These are phyloP conservation scores for Trichoderma sp. DNA, from an alignment of 2,329 filamentous ascomycete genomes.

Conservation along the genomic window DNA sequence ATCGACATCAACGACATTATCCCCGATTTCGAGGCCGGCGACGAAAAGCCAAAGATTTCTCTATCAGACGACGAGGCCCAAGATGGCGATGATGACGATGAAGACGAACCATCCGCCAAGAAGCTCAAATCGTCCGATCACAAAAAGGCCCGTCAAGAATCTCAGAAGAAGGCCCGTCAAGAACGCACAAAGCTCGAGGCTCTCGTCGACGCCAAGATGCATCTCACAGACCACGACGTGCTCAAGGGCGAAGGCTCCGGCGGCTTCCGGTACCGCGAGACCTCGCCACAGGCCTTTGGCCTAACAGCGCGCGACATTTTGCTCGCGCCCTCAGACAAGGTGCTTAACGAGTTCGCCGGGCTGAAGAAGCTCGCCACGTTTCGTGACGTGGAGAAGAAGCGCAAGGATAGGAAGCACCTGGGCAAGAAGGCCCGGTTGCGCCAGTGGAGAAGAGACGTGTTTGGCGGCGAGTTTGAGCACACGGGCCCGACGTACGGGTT, in stretches of 20 bases:
- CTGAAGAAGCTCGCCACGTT: constrained; percentile 94
- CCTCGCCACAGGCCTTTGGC: constrained; percentile 84
- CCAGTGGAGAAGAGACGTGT: constrained; percentile 73
- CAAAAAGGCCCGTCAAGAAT: constrained; percentile 56
- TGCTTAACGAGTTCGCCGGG: constrained; percentile 86
- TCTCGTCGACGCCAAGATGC: constrained; percentile 77
- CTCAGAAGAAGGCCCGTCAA: constrained; percentile 71
- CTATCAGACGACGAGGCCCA: constrained; percentile 48
- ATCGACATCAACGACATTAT: constrained; percentile 94
- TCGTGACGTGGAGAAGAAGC: constrained; percentile 85
- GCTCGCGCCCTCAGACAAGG: constrained; percentile 76
- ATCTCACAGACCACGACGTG: constrained; percentile 65
- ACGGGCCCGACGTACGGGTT: constrained; percentile 59
- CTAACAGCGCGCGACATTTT: constrained; percentile 89
- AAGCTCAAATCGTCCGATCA: constrained; percentile 60
- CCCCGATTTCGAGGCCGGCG: constrained; percentile 76
- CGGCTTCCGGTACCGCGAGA: constrained; percentile 88
- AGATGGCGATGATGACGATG: constrained; percentile 38
- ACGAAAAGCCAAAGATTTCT: constrained; percentile 50
- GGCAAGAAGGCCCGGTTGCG: constrained; percentile 89
- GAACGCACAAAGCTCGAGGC: constrained; percentile 83
- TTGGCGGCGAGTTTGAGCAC: constrained; percentile 57
- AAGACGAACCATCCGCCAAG: constrained; percentile 49
- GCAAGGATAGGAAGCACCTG: constrained; percentile 79
- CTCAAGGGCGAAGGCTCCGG: constrained; percentile 43